phyloP scores from a whole-genome alignment of 345 rosid genomes.

The Brassica cretica region DNA sequence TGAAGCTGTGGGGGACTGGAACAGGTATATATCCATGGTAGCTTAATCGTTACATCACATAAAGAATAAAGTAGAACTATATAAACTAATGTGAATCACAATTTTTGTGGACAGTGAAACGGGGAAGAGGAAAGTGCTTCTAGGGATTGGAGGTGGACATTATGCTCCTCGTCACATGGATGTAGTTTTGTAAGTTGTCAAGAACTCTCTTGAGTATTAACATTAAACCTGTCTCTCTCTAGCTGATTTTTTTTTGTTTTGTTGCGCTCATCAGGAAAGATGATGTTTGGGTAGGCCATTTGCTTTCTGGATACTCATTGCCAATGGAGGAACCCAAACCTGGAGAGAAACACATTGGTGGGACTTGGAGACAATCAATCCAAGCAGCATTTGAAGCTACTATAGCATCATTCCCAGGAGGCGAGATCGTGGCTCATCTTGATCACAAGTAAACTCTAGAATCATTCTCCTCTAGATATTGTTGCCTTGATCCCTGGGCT shows the following conservation, averaged over 20 bases:
- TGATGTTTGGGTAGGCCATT: slow-evolving; percentile 85
- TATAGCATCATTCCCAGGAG: slow-evolving; percentile 74
- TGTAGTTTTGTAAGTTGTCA: slow-evolving; percentile 63
- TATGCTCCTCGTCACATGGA: slow-evolving; percentile 95
- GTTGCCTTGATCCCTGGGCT: background rate
- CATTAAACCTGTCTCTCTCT: background rate
- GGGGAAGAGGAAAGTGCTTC: slow-evolving; percentile 64
- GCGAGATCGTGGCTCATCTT: slow-evolving; percentile 83
- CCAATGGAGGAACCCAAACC: slow-evolving; percentile 80
- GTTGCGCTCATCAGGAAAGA: slow-evolving; percentile 55
- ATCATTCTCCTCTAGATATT: background rate
- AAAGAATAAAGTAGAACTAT: background rate
- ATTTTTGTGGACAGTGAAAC: slow-evolving; percentile 46
- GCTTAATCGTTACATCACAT: background rate
- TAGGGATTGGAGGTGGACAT: slow-evolving; percentile 94
- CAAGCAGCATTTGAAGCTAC: slow-evolving; percentile 80
- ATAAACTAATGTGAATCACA: background rate
- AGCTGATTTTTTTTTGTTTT: background rate
- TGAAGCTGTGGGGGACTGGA: slow-evolving; percentile 71
- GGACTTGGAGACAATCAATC: slow-evolving; percentile 81
- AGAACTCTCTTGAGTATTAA: background rate
- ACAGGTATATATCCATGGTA: slow-evolving; percentile 52
- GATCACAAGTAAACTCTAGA: slow-evolving; percentile 75
- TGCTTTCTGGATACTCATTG: slow-evolving; percentile 82
- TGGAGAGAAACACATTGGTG: slow-evolving; percentile 50